Percentiles rank a stretch among this genome's conserved stretches.
Evolutionary conservation across 495 filamentous ascomycete genomes (phyloP).

Genomic region (Wilcoxina mikolae): DNA sequence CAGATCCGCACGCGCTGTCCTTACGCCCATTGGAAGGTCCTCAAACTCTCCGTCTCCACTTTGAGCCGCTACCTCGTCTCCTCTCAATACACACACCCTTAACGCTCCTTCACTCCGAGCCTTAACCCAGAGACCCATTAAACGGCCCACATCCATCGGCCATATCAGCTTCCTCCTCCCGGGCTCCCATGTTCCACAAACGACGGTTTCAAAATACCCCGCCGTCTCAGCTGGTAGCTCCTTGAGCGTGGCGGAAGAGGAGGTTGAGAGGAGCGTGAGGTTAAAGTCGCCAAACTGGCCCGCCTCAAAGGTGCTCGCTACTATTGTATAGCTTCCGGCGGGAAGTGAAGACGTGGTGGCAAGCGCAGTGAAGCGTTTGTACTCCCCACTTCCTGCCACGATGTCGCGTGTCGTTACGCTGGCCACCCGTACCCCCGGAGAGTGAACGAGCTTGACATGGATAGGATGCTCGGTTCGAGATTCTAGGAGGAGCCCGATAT

Average conservation of each 20-base stretch:
- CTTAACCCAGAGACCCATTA: conserved; percentile 35
- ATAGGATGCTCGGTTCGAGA: conserved; percentile 48
- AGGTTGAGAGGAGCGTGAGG: conserved; percentile 45
- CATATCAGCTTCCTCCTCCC: conserved; percentile 22
- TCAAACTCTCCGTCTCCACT: conserved; percentile 47
- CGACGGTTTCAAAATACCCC: conserved; percentile 14
- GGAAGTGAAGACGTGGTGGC: conserved; percentile 36
- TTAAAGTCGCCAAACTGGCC: conserved; percentile 60
- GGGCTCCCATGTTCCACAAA: conserved; percentile 18
- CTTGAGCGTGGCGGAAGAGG: conserved; percentile 38
- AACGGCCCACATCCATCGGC: conserved; percentile 14
- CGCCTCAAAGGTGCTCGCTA: conserved; percentile 75
- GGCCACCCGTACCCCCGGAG: conserved; percentile 47
- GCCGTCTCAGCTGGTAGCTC: conserved; percentile 36
- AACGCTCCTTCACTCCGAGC: conserved; percentile 47
- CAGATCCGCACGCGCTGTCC: conserved; percentile 57
- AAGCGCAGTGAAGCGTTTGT: conserved; percentile 61
- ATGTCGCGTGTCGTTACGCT: conserved; percentile 60
- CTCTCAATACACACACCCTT: conserved; percentile 32
- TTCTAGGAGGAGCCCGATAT: conserved; percentile 51
- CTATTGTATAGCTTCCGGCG: conserved; percentile 66
- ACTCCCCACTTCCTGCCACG: conserved; percentile 64
- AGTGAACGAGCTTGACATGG: conserved; percentile 69
- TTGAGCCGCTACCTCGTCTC: conserved; percentile 6
- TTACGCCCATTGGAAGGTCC: conserved; percentile 51